phyloP scores from a whole-genome alignment of 2,329 filamentous ascomycete species.

The Endoconidiophora laricicola region DNA sequence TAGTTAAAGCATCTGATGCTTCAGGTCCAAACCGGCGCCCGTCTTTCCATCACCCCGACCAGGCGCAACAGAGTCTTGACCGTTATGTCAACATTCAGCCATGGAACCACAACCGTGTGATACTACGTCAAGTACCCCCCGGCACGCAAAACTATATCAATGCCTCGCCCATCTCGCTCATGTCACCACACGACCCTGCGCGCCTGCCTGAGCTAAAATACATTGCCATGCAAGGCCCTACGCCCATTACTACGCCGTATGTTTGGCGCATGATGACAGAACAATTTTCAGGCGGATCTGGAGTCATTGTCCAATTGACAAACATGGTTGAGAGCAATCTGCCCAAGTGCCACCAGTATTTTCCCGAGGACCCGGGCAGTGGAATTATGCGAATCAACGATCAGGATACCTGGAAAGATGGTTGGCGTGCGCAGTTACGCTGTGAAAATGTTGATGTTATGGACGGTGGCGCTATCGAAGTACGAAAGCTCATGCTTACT shows the following conservation, averaged over 20 bases:
- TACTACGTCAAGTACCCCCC: slow-evolving; percentile 53
- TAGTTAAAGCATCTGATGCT: slow-evolving; percentile 1
- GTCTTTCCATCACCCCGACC: slow-evolving; percentile 11
- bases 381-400: slow-evolving; percentile 43
- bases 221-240: slow-evolving; percentile 90
- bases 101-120: slow-evolving; percentile 73
- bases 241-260: slow-evolving; percentile 55
- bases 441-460: slow-evolving; percentile 46
- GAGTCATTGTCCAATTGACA: slow-evolving; percentile 87
- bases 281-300: slow-evolving; percentile 46
- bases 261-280: slow-evolving; percentile 95
- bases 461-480: slow-evolving; percentile 44
- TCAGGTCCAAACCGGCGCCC: slow-evolving; percentile 2
- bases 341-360: slow-evolving; percentile 85
- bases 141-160: slow-evolving; percentile 67
- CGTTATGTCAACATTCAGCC: slow-evolving; percentile 83
- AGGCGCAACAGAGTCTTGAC: slow-evolving; percentile 36
- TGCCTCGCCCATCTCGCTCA: slow-evolving; percentile 52
- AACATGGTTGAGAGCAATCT: slow-evolving; percentile 62
- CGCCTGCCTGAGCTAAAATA: slow-evolving; percentile 38
- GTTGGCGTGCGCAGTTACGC: slow-evolving; percentile 50
- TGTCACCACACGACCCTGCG: slow-evolving; percentile 24
- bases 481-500: slow-evolving; percentile 53
- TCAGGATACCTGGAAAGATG: slow-evolving; percentile 45
- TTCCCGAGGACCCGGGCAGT: slow-evolving; percentile 42